Conservation (phyloP, 768 basidiomycete genomes). For the Mycena vulgaris region DNA sequence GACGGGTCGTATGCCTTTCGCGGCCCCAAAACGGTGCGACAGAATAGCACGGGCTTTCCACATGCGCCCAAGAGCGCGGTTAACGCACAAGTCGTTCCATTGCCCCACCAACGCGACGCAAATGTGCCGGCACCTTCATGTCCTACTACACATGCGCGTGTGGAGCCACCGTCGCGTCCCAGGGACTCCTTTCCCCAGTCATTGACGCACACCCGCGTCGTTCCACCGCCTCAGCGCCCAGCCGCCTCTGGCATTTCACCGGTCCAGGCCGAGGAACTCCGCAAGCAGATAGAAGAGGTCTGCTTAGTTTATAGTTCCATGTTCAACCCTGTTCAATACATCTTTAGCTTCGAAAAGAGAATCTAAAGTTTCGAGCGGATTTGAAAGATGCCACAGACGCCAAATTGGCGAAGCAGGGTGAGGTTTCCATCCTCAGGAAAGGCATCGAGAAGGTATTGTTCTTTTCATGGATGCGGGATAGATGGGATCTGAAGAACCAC, state of each 20-base stretch:
- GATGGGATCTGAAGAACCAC: conserved; percentile 19
- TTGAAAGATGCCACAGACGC: conserved; percentile 65
- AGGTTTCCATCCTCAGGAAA: conserved; percentile 77
- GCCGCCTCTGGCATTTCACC: conserved; percentile 9
- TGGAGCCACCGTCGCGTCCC: conserved; percentile 31
- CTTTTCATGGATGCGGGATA: neutral
- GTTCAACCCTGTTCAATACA: conserved; percentile 32
- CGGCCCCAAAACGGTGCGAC: conserved; percentile 32
- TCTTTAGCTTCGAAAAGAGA: conserved; percentile 66
- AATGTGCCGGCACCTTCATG: conserved; percentile 1
- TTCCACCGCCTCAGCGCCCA: conserved; percentile 3
- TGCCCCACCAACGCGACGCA: conserved; percentile 15
- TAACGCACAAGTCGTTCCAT: conserved; percentile 14
- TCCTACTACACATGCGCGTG: conserved; percentile 15
- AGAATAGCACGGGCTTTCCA: conserved; percentile 27
- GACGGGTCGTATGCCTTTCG: conserved; percentile 71
- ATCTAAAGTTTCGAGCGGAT: conserved; percentile 61
- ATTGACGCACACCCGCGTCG: neutral
- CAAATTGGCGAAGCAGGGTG: conserved; percentile 76
- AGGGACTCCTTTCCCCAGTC: conserved; percentile 3
- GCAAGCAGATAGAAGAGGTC: conserved; percentile 65
- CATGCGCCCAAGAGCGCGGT: neutral
- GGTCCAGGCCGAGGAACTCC: conserved; percentile 36
- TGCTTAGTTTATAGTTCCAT: conserved; percentile 36
- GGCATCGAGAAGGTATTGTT: conserved; percentile 74